A percentile compares a stretch with the other conserved stretches of the same genome.
phyloP scores from a whole-genome alignment of 139 green algal species.

The Picochlorum sp. region DNA sequence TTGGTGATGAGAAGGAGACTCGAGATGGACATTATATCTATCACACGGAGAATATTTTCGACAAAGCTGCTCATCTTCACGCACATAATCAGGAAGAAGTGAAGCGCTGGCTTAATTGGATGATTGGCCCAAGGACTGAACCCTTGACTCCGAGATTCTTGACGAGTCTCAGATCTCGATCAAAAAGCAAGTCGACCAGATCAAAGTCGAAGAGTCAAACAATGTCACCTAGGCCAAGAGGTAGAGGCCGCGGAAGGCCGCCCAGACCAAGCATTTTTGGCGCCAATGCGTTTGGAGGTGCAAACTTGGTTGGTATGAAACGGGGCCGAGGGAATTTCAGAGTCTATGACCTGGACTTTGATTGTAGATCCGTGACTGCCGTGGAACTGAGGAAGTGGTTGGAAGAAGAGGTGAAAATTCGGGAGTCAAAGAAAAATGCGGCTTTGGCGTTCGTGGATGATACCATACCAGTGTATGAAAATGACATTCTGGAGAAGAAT shows the following conservation, averaged over 20 bases:
- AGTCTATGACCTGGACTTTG: slow-evolving; percentile 10
- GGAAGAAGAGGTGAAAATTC: slow-evolving; percentile 18
- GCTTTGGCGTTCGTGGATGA: slow-evolving; percentile 15
- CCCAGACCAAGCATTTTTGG: not conserved
- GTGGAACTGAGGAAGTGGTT: slow-evolving; percentile 14
- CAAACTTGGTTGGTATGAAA: not conserved
- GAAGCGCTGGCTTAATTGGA: slow-evolving; percentile 5
- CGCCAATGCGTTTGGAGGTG: not conserved
- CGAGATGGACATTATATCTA: slow-evolving; percentile 51
- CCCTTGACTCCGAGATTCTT: not conserved
- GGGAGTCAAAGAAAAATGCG: slow-evolving; percentile 15
- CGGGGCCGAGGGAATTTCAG: not conserved
- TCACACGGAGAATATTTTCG: slow-evolving; percentile 19
- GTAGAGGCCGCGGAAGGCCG: not conserved
- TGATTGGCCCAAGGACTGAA: not conserved
- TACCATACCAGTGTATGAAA: not conserved
- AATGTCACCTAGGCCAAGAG: not conserved
- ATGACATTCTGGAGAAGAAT: not conserved
- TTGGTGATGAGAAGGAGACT: slow-evolving; percentile 40
- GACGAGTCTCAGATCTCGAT: not conserved
- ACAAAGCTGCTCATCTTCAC: slow-evolving; percentile 10
- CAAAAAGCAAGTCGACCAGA: not conserved
- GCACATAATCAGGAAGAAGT: slow-evolving; percentile 18
- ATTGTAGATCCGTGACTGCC: slow-evolving; percentile 13
- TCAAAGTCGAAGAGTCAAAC: slow-evolving; percentile 1